Base-by-base conservation (phyloP, 768 basidiomycete genomes). In the Podaxis rugospora region DNA sequence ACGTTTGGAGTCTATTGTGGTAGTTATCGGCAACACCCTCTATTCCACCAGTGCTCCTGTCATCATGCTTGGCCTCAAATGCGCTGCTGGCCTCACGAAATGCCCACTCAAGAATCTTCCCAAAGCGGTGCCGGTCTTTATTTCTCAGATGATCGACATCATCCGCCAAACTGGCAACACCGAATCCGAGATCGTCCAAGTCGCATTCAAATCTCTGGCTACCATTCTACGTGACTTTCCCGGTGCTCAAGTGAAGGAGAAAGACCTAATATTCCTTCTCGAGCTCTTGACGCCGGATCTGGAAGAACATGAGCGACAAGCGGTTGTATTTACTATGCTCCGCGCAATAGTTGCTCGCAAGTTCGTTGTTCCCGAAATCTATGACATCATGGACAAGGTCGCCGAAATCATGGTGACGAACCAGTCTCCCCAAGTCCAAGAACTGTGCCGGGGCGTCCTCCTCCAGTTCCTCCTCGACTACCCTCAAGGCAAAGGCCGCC, bases 381-480 rank as follows among this genome's bases (percentile, higher is more conserved):
- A 99, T 75, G 95, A 98, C 71, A 75, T 95, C 37, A 98, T 99
- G 95, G 92, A 93, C 62, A 87, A 87, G 61, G 87, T 98, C 21
- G 87, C 93, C 2, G 89, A 93, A 65, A 85, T 96, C 66, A 87
- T 97, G 81, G 93, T 99, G 42, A 95, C 94, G 11, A 95, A 84
- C 65, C 96, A 98, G 72, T 94, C 95, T 2, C 72, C 86, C 0
- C 88, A 90, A 66, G 93, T 96, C 6, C 95, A 95, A 69, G 95
- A 97, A 70, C 84, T 92, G 7, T 96, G 93, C 62, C 88, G 97
- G 18, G 86, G 88, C 50, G 84, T 94, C 32, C 80, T 96, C 25
- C 84, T 98, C 40, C 93, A 95, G 68, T 99, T 99, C 80, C 78
- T 98, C 51, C 84, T 98, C 9, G 96, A 99, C 67, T 99, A 98